Percentiles rank a stretch among this genome's conserved stretches.
phyloP scores from a whole-genome alignment of 345 rosid genomes.

The Rhodamnia rubescens region DNA sequence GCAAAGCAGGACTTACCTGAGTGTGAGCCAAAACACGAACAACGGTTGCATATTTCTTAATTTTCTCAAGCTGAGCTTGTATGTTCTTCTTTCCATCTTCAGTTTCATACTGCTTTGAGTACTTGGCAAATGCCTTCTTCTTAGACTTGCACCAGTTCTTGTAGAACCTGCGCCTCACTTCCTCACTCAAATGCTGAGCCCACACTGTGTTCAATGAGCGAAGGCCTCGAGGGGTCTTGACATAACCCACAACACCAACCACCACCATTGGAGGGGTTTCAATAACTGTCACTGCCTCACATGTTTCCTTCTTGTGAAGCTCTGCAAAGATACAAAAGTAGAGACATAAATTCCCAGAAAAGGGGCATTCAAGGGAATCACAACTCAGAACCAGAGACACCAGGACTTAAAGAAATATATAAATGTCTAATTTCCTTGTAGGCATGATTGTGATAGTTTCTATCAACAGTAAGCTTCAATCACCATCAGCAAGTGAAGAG shows the following conservation, averaged over 20 bases:
- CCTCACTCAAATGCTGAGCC: constrained; percentile 38
- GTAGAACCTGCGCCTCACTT: constrained; percentile 27
- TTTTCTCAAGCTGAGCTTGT: constrained; percentile 55
- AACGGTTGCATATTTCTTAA: constrained; percentile 61
- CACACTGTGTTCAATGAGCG: constrained; percentile 29
- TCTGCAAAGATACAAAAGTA: constrained; percentile 6
- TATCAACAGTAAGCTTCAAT: neutral
- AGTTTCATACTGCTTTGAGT: constrained; percentile 5
- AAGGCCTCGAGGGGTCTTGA: constrained; percentile 28
- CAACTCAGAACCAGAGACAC: neutral
- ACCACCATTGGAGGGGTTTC: constrained; percentile 32
- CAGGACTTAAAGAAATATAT: neutral
- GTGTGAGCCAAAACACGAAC: constrained; percentile 80
- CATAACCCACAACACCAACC: constrained; percentile 32
- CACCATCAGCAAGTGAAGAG: neutral
- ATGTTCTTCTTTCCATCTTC: constrained; percentile 33
- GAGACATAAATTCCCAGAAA: neutral
- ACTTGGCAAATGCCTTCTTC: constrained; percentile 1
- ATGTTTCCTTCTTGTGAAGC: constrained; percentile 39
- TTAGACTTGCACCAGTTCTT: constrained; percentile 27
- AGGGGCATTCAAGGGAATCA: neutral
- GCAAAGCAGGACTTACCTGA: constrained; percentile 24
- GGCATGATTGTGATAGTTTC: neutral
- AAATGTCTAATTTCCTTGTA: neutral
- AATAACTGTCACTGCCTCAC: constrained; percentile 29